These are phyloP conservation scores for Ophiostoma novo-ulmi DNA, from an alignment of 2,329 filamentous ascomycete species.

Conservation along the genomic window DNA sequence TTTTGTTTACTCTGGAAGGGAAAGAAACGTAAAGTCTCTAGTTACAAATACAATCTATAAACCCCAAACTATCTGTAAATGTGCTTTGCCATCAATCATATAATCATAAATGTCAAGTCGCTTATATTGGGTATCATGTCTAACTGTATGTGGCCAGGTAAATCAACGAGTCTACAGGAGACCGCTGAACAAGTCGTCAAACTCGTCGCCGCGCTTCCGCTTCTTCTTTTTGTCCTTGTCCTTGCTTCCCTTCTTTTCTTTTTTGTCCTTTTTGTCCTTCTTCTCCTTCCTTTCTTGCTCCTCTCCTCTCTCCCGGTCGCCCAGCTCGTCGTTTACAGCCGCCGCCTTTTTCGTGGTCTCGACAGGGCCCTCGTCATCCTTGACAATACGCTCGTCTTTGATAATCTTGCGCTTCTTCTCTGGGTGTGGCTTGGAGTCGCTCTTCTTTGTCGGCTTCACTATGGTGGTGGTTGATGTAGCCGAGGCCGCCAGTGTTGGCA, in stretches of 20 bases:
- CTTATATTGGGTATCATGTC: constrained; percentile 22
- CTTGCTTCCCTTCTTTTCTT: constrained; percentile 20
- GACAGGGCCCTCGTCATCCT: not conserved
- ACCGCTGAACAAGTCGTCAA: constrained; percentile 67
- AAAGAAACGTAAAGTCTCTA: constrained; percentile 10
- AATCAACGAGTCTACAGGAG: constrained; percentile 39
- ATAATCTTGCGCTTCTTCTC: constrained; percentile 19
- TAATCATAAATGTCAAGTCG: not conserved
- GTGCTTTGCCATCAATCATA: not conserved
- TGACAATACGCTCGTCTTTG: not conserved
- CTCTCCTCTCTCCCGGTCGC: not conserved
- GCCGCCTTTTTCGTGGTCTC: not conserved
- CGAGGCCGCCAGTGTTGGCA: not conserved
- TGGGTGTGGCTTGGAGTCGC: not conserved
- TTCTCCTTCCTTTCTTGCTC: constrained; percentile 1
- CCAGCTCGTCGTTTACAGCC: not conserved
- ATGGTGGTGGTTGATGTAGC: not conserved
- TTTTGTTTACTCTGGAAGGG: constrained; percentile 13
- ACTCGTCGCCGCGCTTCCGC: constrained; percentile 47
- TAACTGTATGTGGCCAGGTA: constrained; percentile 20
- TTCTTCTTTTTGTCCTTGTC: constrained; percentile 35
- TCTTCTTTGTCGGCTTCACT: not conserved
- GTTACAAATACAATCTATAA: constrained; percentile 3
- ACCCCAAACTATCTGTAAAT: not conserved
- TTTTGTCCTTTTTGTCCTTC: constrained; percentile 20